Base-by-base conservation (phyloP, 2,329 filamentous ascomycete species). In the Seiridium cupressi region DNA sequence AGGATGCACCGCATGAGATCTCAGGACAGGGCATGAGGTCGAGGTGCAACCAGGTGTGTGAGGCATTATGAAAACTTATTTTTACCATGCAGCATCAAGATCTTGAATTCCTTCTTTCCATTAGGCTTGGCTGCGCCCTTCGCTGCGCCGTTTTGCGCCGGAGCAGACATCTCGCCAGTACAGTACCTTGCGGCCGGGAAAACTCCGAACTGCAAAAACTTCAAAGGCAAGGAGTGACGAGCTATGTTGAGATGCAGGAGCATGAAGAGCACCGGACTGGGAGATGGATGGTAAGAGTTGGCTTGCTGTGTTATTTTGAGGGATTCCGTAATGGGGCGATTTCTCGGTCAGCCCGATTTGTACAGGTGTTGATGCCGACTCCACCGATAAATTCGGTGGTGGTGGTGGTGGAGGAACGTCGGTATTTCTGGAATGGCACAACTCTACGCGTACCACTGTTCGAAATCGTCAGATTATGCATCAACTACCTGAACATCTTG, bases 61-160 rank as follows among this genome's bases (percentile, higher is more conserved):
- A 26, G 18, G 18, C 18, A 26, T 26, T 26, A 26, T 26, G 44
- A 9, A 18, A n/a, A 46, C 44, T 55, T 44, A 34, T 66, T 75
- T 26, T 59, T 73, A 87, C 86, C 90, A 69, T 93, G 90, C 35
- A 93, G 82, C 89, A 93, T 92, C 49, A 93, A 80, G 64, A 93
- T 88, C 74, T 88, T 91, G 60, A 88, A 67, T 58, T 82, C 76
- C 59, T 72, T 81, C 73, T 82, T 84, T 44, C 68, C 73, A 59
- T 73, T 73, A 4, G 70, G 61, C 60, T 72, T 71, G 69, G 71
- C 54, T 65, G 64, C 48, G 47, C 40, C 7, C n/a, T 59, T 65
- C 53, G 51, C 51, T 26, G 60, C 62, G 49, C 49, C 49, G 36
- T 51, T 51, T n/a, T 51, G 49, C 8, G 32, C 10, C 6, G 57